Conservation (phyloP, 116 monocot species). For the Phalaenopsis hybrid region DNA sequence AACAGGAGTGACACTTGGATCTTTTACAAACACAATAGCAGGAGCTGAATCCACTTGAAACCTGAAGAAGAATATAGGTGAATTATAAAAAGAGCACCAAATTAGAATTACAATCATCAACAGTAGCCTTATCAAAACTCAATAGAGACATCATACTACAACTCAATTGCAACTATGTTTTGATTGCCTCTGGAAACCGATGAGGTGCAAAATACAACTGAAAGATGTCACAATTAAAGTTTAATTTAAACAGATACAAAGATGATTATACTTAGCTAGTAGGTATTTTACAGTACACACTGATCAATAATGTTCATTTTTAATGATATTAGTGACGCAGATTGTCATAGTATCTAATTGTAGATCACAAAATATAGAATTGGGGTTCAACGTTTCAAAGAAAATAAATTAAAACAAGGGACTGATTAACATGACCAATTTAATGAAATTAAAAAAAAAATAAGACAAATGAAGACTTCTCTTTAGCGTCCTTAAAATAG, state of each 20-base stretch:
- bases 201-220: background rate
- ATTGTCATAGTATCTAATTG: background rate
- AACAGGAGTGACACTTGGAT: conserved; percentile 58
- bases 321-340: background rate
- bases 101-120: background rate
- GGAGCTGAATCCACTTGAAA: conserved; percentile 88
- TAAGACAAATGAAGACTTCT: too few species aligned
- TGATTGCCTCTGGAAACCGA: background rate
- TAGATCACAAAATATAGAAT: background rate
- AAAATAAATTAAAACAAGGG: background rate
- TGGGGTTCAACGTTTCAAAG: background rate
- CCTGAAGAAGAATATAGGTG: conserved; percentile 27
- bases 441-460: too few species aligned
- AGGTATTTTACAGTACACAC: background rate
- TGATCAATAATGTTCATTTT: background rate
- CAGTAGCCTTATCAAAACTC: background rate
- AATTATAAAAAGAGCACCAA: background rate
- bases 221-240: background rate
- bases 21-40: conserved; percentile 72
- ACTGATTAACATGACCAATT: too few species aligned
- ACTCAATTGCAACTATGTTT: background rate
- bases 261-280: background rate
- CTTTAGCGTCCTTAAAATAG: too few species aligned
- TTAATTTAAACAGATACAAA: background rate
- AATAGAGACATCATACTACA: background rate